Conservation (phyloP, 176 grass and related monocot genomes). For the Microstegium vimineum region DNA sequence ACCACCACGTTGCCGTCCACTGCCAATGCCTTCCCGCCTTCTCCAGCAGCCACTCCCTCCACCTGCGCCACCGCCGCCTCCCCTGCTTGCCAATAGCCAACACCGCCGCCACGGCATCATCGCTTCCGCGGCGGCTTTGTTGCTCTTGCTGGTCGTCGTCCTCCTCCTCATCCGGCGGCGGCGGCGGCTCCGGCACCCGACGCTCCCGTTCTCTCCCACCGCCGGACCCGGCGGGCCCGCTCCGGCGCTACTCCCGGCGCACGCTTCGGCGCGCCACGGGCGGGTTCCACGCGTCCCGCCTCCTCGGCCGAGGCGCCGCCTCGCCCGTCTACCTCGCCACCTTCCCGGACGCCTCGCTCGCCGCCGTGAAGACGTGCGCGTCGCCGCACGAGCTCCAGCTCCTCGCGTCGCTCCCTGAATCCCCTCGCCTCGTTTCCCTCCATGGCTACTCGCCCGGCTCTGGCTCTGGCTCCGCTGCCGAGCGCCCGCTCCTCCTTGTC, state of each 20-base stretch:
- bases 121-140: background rate
- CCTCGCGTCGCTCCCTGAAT: constrained; percentile 33
- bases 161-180: background rate
- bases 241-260: background rate
- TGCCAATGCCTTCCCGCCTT: constrained; percentile 29
- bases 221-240: background rate
- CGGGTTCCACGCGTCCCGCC: constrained; percentile 56
- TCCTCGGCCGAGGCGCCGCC: constrained; percentile 61
- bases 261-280: constrained; percentile 43
- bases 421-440: constrained; percentile 55
- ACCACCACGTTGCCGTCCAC: background rate
- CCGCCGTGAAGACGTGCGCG: constrained; percentile 19
- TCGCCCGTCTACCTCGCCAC: constrained; percentile 60
- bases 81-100: background rate
- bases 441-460: constrained; percentile 30
- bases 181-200: background rate
- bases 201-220: constrained; percentile 9
- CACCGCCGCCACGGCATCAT: background rate
- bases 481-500: no score
- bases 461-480: background rate
- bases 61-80: constrained; percentile 1
- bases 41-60: background rate
- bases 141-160: background rate
- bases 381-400: constrained; percentile 16
- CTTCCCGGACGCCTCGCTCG: constrained; percentile 38